These are phyloP conservation scores for Trichosanthes cucumerina DNA, from an alignment of 306 rosid species.

Conservation along the genomic window DNA sequence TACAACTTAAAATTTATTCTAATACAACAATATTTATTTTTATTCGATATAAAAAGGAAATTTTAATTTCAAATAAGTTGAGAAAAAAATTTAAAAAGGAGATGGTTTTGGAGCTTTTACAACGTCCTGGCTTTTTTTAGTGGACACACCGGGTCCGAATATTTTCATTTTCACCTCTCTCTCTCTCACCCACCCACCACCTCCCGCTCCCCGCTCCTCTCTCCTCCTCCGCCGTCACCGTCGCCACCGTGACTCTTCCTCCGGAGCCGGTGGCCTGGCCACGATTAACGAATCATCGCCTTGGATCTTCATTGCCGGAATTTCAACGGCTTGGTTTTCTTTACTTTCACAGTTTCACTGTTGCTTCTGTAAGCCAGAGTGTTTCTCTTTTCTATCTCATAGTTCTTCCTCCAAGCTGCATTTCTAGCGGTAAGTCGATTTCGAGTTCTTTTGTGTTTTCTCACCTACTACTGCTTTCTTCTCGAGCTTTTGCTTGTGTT, in stretches of 20 bases:
- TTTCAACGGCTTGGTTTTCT: slow-evolving; percentile 12
- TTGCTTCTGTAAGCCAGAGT: slow-evolving; percentile 3
- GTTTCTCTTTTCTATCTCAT: background rate
- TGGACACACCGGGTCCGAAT: slow-evolving; percentile 42
- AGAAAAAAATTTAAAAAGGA: slow-evolving; percentile 2
- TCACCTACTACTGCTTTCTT: background rate
- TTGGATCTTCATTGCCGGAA: slow-evolving; percentile 31
- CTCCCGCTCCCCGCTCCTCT: slow-evolving; percentile 19
- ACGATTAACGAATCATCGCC: background rate
- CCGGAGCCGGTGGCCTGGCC: background rate
- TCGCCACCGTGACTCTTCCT: background rate
- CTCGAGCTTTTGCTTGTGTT: background rate
- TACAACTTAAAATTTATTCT: background rate
- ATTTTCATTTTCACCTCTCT: slow-evolving; percentile 23
- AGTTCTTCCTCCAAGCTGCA: slow-evolving; percentile 17
- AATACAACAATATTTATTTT: background rate
- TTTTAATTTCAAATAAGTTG: background rate
- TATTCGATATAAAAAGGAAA: background rate
- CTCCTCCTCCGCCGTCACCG: slow-evolving; percentile 24
- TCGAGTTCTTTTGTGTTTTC: slow-evolving; percentile 5
- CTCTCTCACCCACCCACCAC: slow-evolving; percentile 25
- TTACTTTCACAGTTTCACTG: background rate
- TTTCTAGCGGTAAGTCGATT: slow-evolving; percentile 39
- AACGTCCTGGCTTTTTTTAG: slow-evolving; percentile 40
- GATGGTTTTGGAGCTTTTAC: slow-evolving; percentile 27